Base-by-base conservation (phyloP, 2,329 filamentous ascomycete species). In the Arachnomyces sp. region DNA sequence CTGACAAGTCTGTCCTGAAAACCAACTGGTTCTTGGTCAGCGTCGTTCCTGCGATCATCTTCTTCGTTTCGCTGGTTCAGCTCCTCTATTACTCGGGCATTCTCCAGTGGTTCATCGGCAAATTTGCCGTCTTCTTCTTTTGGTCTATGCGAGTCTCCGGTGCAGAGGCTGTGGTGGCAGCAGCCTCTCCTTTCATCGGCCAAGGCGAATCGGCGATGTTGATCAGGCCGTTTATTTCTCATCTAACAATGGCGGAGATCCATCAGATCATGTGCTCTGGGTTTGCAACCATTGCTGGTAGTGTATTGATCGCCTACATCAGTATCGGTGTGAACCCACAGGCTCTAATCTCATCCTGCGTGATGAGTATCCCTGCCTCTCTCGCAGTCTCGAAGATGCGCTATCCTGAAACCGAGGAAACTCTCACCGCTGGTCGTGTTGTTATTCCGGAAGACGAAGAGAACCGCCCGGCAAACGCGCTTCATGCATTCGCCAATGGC, bases 181-280 rank as follows among this genome's bases (percentile, higher is more conserved):
- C 89, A 28, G 88, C 89, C 7, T 93, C 88, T 1, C 89, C 89
- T 7, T 95, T 95, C 66, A 92, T 95, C 55, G 89, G 89, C 7
- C 88, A 94, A 68, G 88, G 89, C 56, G 89, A 95, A 72, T 92
- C 85, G 16, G 87, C 86, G 44, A 93, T 95, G 84, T 69, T 95
- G 55, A 87, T 95, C 63, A 80, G 81, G 40, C 87, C 87, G 1
- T 95, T 93, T 61, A 80, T 95, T 34, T 71, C 85, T 8, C 82
- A 92, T 62, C 76, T 95, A 56, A 95, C 89, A 46, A 74, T 81
- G 57, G 86, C 87, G 49, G 89, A 95, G 65, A 69, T 95, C 43
- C 89, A 95, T 63, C 88, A 95, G 67, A 75, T 95, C 62, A 88
- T 95, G 86, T 85, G 82, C 39, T 93, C 84, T 50, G 89, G 88